Conservation (phyloP, 495 filamentous ascomycete species). For the Hypomontagnella submonticulosa region DNA sequence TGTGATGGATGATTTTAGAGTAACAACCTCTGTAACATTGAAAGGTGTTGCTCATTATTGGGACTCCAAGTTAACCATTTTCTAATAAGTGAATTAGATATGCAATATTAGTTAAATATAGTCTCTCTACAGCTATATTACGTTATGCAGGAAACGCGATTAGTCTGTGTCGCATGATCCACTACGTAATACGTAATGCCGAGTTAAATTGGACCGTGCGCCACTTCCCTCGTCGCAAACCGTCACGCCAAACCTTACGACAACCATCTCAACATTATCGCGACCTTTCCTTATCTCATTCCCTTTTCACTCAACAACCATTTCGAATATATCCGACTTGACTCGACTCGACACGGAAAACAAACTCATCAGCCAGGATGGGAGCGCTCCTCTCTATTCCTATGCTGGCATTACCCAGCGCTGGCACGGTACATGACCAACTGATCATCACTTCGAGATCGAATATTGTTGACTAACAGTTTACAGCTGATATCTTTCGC, state of each 20-base stretch:
- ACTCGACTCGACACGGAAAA: too few species aligned
- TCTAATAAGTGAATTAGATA: too few species aligned
- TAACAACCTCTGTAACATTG: too few species aligned
- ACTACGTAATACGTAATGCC: conserved; percentile 30
- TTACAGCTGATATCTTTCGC: conserved; percentile 76
- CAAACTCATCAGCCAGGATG: conserved; percentile 64
- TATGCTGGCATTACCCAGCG: conserved; percentile 84
- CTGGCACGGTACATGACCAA: conserved; percentile 76
- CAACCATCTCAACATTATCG: conserved; percentile 21
- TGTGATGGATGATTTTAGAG: too few species aligned
- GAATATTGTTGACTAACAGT: conserved; percentile 15
- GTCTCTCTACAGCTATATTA: too few species aligned
- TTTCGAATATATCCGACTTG: too few species aligned
- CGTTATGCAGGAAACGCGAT: too few species aligned
- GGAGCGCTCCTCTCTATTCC: conserved; percentile 92
- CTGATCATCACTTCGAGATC: conserved; percentile 4
- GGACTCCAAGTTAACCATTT: too few species aligned
- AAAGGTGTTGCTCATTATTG: too few species aligned
- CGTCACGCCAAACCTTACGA: conserved; percentile 20
- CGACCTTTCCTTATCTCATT: conserved; percentile 11
- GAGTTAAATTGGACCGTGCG: conserved; percentile 20
- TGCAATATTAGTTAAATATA: background rate
- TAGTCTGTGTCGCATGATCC: conserved; percentile 10
- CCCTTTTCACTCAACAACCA: background rate
- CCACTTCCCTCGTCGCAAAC: conserved; percentile 19